Evolutionary conservation across 306 rosid genomes (phyloP), one percentile per base, ranked within the genome.

Genomic region (Cucurbita pepo): DNA sequence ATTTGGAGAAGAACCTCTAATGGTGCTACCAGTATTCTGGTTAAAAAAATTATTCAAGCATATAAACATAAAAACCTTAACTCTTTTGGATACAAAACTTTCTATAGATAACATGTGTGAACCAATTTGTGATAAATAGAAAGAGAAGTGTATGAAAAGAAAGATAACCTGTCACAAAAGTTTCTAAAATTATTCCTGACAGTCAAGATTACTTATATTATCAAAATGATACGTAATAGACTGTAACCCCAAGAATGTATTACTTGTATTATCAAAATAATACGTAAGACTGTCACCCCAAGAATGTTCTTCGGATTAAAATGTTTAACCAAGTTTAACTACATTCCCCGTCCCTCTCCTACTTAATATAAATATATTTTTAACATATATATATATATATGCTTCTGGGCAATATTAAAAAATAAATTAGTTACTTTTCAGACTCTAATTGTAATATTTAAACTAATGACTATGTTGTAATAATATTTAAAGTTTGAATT

Each of bases 1-100:
- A 79, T 84, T 83, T 57, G 98, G 87, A 81, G 93, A 91, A 75
- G 91, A 88, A 79, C 80, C 88, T 82, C 81, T 83, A 74, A 69
- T 48, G 7, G 36, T 54, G 70, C 77, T 78, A 59, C 76, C 83
- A 60, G 85, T 50, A 80, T 64, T 88, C 98, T 90, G 92, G 37
- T 51, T 71, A 76, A 47, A n/a, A 61, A 71, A 62, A 69, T 61
- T 30, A 51, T 75, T 74, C 36, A 15, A 60, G 48, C 47, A 60
- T 10, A 45, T 8, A 8, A 75, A 45, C 75, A 67, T 47, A 67
- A 5, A 14, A 69, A n/a, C 21, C 30, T 50, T 50, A 4, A 51
- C 40, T 69, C 67, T 50, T 14, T 15, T 50, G 58, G 25, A 15
- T 50, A 50, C 0, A 22, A 7, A 50, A 69, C 34, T 67, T 66